Evolutionary conservation across 1,284 basidiomycete species (phyloP).

Genomic region (Ustilago hordei): DNA sequence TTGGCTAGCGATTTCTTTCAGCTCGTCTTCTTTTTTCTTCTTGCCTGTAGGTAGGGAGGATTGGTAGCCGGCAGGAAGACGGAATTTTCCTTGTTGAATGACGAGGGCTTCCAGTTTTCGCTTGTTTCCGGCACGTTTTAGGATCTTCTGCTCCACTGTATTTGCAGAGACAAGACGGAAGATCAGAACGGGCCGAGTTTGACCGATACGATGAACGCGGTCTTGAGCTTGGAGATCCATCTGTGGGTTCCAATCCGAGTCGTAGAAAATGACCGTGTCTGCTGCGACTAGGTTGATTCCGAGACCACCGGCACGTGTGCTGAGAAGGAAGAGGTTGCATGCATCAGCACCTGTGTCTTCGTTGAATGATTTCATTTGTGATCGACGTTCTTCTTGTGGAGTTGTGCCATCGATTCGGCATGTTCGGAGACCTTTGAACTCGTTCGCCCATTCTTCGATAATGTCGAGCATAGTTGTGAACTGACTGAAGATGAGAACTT

Average conservation of each 20-base stretch:
- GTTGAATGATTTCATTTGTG: constrained; percentile 88
- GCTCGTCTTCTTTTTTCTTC: constrained; percentile 57
- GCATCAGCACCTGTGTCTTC: constrained; percentile 76
- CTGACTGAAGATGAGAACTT: constrained; percentile 83
- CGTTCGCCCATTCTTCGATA: constrained; percentile 74
- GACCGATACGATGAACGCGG: constrained; percentile 93
- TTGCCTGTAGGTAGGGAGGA: constrained; percentile 73
- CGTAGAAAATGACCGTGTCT: constrained; percentile 78
- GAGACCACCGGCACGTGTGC: constrained; percentile 90
- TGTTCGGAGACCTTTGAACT: constrained; percentile 80
- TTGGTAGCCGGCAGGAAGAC: constrained; percentile 31
- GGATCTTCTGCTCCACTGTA: constrained; percentile 90
- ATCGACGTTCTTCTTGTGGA: constrained; percentile 80
- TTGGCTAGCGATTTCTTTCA: constrained; percentile 76
- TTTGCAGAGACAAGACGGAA: constrained; percentile 81
- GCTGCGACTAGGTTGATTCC: constrained; percentile 89
- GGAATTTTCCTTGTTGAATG: constrained; percentile 82
- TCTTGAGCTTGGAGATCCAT: constrained; percentile 97
- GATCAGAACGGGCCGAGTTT: constrained; percentile 77
- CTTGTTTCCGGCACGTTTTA: constrained; percentile 87
- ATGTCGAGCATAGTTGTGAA: constrained; percentile 95
- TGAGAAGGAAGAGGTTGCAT: constrained; percentile 86
- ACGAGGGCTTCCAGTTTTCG: constrained; percentile 91
- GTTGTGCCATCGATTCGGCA: constrained; percentile 93
- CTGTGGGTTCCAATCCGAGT: constrained; percentile 92